phyloP scores from a whole-genome alignment of 805 yeast species.

The Geotrichum ghanense region DNA sequence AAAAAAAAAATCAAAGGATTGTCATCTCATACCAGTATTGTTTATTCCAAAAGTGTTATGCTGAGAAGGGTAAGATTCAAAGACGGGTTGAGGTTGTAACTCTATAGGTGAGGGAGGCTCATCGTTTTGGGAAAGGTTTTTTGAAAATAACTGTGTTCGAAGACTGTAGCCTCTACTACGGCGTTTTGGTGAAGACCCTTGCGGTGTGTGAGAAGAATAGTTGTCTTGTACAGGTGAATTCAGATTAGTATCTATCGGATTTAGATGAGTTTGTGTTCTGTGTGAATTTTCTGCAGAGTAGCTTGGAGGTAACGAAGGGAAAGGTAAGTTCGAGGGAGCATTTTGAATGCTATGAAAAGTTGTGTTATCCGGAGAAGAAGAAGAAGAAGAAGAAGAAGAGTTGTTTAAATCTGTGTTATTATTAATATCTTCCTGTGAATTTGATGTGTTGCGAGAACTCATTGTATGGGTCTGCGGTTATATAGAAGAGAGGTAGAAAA shows the following conservation, averaged over 20 bases:
- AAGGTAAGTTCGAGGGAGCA: neutral
- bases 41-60: conserved; percentile 7
- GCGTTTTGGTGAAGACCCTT: neutral
- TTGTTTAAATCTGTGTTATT: neutral
- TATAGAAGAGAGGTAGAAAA: neutral
- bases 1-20: conserved; percentile 2
- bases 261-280: neutral
- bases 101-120: conserved; percentile 24
- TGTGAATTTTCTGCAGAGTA: neutral
- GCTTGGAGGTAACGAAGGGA: neutral
- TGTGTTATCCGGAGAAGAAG: neutral
- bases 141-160: conserved; percentile 53
- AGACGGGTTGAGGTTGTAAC: conserved; percentile 13
- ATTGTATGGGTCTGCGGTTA: too few species aligned
- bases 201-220: neutral
- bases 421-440: neutral
- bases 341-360: neutral
- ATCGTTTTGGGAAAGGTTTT: conserved; percentile 14
- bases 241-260: neutral
- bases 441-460: too few species aligned
- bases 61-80: conserved; percentile 13
- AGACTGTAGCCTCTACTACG: conserved; percentile 47
- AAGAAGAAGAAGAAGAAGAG: neutral
- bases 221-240: neutral
- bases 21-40: neutral